Evolutionary conservation across 2,329 filamentous ascomycete species (phyloP).

Genomic region (Thielaviopsis populi): DNA sequence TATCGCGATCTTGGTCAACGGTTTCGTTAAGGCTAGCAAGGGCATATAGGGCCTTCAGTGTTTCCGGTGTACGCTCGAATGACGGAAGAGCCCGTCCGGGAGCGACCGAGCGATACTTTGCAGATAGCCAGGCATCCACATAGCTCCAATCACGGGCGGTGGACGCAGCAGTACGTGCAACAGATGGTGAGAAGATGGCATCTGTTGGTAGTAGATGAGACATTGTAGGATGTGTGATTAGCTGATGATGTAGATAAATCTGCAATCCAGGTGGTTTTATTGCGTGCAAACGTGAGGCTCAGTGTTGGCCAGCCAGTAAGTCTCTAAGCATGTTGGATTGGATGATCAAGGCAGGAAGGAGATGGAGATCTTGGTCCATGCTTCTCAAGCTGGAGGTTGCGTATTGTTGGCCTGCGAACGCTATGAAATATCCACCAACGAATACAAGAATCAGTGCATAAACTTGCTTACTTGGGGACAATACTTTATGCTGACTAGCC

Average conservation of each 20-base stretch:
- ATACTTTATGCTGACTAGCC: too few relatives aligned
- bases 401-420: too few relatives aligned
- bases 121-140: slow-evolving; percentile 67
- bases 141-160: slow-evolving; percentile 85
- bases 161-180: slow-evolving; percentile 60
- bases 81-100: slow-evolving; percentile 45
- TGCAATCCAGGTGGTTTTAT: too few relatives aligned
- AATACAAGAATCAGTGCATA: too few relatives aligned
- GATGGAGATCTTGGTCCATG: too few relatives aligned
- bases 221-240: slow-evolving; percentile 21
- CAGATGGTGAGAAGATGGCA: slow-evolving; percentile 52
- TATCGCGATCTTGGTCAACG: slow-evolving; percentile 53
- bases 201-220: slow-evolving; percentile 27
- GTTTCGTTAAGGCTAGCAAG: slow-evolving; percentile 63
- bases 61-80: slow-evolving; percentile 81
- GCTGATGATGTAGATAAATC: background rate
- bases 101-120: slow-evolving; percentile 42
- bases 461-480: too few relatives aligned
- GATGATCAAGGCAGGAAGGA: too few relatives aligned
- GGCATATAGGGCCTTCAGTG: slow-evolving; percentile 57
- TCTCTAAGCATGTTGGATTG: too few relatives aligned
- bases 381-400: too few relatives aligned
- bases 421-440: too few relatives aligned
- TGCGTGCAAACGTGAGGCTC: too few relatives aligned
- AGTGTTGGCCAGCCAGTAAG: too few relatives aligned